Evolutionary conservation across 257 asterid genomes (phyloP).

Genomic region (Nicotiana noctiflora): DNA sequence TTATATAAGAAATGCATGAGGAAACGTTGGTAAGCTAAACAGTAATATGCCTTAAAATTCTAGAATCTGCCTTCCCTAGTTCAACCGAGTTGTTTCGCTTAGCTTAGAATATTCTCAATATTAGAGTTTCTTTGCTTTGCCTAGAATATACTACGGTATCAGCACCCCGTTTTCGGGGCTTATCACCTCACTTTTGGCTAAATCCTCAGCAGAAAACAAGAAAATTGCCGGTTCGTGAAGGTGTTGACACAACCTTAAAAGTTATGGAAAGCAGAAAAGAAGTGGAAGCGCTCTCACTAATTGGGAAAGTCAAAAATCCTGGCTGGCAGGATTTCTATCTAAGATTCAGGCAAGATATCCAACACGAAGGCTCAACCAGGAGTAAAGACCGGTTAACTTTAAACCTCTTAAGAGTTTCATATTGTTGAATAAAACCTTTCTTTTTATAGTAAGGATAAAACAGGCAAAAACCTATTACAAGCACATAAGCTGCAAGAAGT

Average conservation of each 20-base stretch:
- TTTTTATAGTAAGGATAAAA: not conserved
- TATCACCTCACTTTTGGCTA: not conserved
- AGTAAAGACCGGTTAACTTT: not conserved
- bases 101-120: not conserved
- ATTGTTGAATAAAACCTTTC: not conserved
- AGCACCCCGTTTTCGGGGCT: not conserved
- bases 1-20: not conserved
- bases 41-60: not conserved
- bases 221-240: conserved; percentile 1
- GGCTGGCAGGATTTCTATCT: not conserved
- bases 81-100: not conserved
- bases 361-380: not conserved
- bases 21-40: not conserved
- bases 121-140: not conserved
- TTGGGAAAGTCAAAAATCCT: not conserved
- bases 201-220: not conserved
- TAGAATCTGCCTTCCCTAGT: not conserved
- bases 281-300: not conserved
- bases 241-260: not conserved
- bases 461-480: not conserved
- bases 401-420: not conserved
- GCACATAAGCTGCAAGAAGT: conserved; percentile 8
- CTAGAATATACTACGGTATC: not conserved
- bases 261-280: not conserved
- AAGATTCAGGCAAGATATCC: not conserved